Evolutionary conservation across 1,284 basidiomycete species (phyloP).

Genomic region (Ganoderma boninense): DNA sequence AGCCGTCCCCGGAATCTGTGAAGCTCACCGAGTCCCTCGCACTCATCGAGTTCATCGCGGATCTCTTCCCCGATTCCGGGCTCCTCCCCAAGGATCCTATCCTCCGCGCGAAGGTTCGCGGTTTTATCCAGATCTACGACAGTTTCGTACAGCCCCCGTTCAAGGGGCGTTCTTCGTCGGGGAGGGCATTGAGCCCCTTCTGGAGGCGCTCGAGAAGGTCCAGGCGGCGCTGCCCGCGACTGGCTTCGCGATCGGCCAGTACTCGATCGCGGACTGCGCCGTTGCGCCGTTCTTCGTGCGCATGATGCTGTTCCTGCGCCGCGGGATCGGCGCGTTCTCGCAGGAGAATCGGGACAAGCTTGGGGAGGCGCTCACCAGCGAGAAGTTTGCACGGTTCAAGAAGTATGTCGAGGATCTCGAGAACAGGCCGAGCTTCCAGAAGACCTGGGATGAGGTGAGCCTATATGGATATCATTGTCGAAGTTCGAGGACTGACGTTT

Average conservation of each 20-base stretch:
- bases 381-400: constrained; percentile 42
- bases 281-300: constrained; percentile 32
- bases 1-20: constrained; percentile 28
- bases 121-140: constrained; percentile 30
- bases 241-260: constrained; percentile 22
- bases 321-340: constrained; percentile 42
- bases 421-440: constrained; percentile 41
- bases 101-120: constrained; percentile 2
- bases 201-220: constrained; percentile 10
- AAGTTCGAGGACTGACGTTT: neutral
- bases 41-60: constrained; percentile 12
- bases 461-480: neutral
- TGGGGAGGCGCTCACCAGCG: constrained; percentile 35
- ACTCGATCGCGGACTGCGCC: constrained; percentile 15
- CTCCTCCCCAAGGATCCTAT: constrained; percentile 4
- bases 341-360: constrained; percentile 40
- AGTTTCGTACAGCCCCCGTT: neutral
- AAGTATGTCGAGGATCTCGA: constrained; percentile 42
- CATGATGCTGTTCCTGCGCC: constrained; percentile 35
- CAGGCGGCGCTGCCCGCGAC: constrained; percentile 17
- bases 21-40: constrained; percentile 10
- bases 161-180: neutral
- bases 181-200: neutral
- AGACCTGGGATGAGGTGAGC: constrained; percentile 43
- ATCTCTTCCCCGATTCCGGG: constrained; percentile 4